Conservation (phyloP, 257 asterid species). For the Leptodermis oblonga region DNA sequence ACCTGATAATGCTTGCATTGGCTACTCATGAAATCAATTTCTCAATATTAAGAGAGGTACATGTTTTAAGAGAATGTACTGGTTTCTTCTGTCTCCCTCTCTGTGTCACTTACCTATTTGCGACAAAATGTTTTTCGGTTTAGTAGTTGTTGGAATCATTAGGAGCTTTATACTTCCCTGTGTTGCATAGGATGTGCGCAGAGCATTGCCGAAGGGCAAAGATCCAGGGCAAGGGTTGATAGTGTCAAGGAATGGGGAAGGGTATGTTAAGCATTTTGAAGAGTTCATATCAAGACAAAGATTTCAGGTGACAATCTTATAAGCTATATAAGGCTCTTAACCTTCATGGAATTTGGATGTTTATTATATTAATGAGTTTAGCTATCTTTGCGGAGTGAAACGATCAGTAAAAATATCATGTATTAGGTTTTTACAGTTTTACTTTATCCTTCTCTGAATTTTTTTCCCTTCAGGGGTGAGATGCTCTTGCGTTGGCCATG, state of each 20-base stretch:
- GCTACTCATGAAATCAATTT: constrained; percentile 68
- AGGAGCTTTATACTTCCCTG: constrained; percentile 6
- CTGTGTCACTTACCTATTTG: background rate
- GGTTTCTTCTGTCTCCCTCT: background rate
- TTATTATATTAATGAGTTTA: background rate
- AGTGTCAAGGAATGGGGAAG: constrained; percentile 11
- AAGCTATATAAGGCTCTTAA: background rate
- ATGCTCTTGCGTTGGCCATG: no score
- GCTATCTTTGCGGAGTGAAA: no score
- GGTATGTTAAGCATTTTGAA: constrained; percentile 22
- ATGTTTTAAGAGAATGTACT: background rate
- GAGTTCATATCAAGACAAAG: constrained; percentile 32
- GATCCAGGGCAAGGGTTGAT: background rate
- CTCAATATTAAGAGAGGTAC: constrained; percentile 58
- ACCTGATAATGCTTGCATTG: constrained; percentile 63
- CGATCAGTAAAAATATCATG: background rate
- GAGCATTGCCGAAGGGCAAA: constrained; percentile 15
- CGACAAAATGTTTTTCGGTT: background rate
- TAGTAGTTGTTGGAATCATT: background rate
- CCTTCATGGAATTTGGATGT: background rate
- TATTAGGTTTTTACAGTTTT: background rate
- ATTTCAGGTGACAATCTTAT: constrained; percentile 40
- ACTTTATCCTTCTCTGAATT: background rate
- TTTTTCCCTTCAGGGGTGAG: no score
- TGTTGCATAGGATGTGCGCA: constrained; percentile 34